These are phyloP conservation scores for Vararia minispora DNA, from an alignment of 768 basidiomycete genomes.

Conservation along the genomic window DNA sequence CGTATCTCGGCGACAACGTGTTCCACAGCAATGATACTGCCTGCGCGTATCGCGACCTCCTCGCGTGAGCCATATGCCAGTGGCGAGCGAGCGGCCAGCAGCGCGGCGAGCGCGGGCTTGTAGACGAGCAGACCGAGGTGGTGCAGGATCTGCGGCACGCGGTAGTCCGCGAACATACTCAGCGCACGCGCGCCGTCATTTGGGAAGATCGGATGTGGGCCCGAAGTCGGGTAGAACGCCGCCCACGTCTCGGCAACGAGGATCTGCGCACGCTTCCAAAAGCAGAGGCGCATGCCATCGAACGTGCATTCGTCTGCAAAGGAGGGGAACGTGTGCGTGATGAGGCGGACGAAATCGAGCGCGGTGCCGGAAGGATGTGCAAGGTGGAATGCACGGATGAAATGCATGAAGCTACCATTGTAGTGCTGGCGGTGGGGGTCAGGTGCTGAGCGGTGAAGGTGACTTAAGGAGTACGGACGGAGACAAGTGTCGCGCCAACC, in stretches of 20 bases:
- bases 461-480: constrained; percentile 21
- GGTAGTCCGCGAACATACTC: constrained; percentile 93
- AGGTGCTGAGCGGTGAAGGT: too few species aligned
- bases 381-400: constrained; percentile 11
- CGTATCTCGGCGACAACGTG: constrained; percentile 52
- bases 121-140: constrained; percentile 71
- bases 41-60: constrained; percentile 71
- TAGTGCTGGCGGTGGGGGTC: too few species aligned
- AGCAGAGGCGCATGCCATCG: constrained; percentile 36
- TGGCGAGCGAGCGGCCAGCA: constrained; percentile 32
- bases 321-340: constrained; percentile 14
- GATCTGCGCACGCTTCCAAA: constrained; percentile 91
- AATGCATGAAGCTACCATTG: constrained; percentile 11
- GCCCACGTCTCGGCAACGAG: constrained; percentile 89
- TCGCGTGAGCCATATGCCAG: constrained; percentile 50
- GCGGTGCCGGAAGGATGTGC: constrained; percentile 9
- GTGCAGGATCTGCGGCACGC: constrained; percentile 85
- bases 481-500: constrained; percentile 50
- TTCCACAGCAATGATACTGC: constrained; percentile 75
- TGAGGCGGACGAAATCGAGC: constrained; percentile 13
- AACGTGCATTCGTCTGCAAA: constrained; percentile 14
- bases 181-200: constrained; percentile 49
- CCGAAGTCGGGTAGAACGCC: constrained; percentile 61
- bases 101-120: constrained; percentile 43
- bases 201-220: constrained; percentile 65